Percentiles rank a stretch among this genome's conserved stretches.
Evolutionary conservation across 1,139 yeast genomes (phyloP).

Genomic region (Candida tropicalis): DNA sequence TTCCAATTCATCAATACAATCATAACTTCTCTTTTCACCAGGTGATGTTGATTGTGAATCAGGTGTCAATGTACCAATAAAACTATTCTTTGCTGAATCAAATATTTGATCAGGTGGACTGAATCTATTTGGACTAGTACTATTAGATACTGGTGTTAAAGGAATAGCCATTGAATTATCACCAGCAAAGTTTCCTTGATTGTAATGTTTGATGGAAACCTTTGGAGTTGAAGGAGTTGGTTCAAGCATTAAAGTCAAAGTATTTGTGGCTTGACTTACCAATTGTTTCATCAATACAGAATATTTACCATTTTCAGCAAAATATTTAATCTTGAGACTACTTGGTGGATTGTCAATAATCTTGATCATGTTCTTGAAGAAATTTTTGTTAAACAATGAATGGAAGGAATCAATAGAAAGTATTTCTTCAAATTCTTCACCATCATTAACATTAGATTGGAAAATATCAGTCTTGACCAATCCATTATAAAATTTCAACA

Average conservation of each 20-base stretch:
- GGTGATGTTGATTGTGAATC: constrained; percentile 16
- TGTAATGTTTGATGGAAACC: constrained; percentile 3
- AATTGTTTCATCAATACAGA: constrained; percentile 40
- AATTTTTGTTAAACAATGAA: constrained; percentile 20
- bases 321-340: constrained; percentile 44
- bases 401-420: constrained; percentile 23
- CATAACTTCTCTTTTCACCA: constrained; percentile 17
- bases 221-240: constrained; percentile 16
- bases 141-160: constrained; percentile 31
- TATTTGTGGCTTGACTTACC: constrained; percentile 25
- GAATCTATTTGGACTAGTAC: constrained; percentile 27
- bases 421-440: constrained; percentile 17
- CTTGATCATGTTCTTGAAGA: constrained; percentile 37
- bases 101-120: constrained; percentile 15
- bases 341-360: constrained; percentile 51
- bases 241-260: constrained; percentile 16
- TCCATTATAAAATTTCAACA: constrained; percentile 26
- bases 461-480: constrained; percentile 21
- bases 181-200: not conserved
- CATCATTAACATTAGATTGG: constrained; percentile 13
- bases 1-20: constrained; percentile 16
- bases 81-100: constrained; percentile 5
- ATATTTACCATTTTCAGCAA: constrained; percentile 38
- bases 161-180: constrained; percentile 18
- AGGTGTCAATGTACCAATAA: constrained; percentile 15